phyloP scores from a whole-genome alignment of 2,329 filamentous ascomycete species.

The Fusarium foetens region DNA sequence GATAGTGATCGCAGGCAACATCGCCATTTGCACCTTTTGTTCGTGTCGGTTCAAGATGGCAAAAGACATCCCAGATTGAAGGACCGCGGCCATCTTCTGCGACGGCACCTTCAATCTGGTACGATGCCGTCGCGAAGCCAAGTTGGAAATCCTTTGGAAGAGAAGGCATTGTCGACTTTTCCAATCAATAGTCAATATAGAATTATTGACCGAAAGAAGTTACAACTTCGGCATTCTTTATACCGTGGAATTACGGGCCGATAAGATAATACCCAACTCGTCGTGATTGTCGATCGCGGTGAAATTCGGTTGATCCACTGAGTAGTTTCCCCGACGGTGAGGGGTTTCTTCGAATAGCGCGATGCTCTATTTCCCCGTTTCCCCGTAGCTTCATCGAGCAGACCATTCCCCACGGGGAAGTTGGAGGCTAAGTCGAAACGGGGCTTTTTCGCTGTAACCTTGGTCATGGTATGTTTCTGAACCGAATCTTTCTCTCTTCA shows the following conservation, averaged over 20 bases:
- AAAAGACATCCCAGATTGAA: conserved; percentile 57
- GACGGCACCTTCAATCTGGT: conserved; percentile 59
- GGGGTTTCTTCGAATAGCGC: conserved; percentile 5
- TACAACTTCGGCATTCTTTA: conserved; percentile 15
- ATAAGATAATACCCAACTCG: conserved; percentile 9
- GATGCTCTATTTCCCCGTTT: conserved; percentile 21
- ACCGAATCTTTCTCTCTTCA: not conserved
- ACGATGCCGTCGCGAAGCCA: conserved; percentile 55
- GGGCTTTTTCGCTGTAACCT: not conserved
- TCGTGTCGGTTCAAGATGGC: conserved; percentile 53
- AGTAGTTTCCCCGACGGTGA: conserved; percentile 10
- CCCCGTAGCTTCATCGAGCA: conserved; percentile 1
- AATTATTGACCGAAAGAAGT: not conserved
- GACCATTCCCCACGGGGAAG: conserved; percentile 36
- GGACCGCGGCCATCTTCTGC: conserved; percentile 53
- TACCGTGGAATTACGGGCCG: conserved; percentile 22
- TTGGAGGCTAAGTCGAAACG: conserved; percentile 3
- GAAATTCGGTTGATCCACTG: not conserved
- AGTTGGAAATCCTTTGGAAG: conserved; percentile 49
- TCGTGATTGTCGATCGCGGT: not conserved
- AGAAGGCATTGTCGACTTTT: conserved; percentile 1
- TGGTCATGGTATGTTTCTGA: not conserved
- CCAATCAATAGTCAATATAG: too few species aligned
- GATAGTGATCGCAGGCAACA: conserved; percentile 58
- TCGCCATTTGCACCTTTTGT: conserved; percentile 58